These are phyloP conservation scores for Priceomyces fermenticarens DNA, from an alignment of 805 yeast genomes.

Conservation along the genomic window DNA sequence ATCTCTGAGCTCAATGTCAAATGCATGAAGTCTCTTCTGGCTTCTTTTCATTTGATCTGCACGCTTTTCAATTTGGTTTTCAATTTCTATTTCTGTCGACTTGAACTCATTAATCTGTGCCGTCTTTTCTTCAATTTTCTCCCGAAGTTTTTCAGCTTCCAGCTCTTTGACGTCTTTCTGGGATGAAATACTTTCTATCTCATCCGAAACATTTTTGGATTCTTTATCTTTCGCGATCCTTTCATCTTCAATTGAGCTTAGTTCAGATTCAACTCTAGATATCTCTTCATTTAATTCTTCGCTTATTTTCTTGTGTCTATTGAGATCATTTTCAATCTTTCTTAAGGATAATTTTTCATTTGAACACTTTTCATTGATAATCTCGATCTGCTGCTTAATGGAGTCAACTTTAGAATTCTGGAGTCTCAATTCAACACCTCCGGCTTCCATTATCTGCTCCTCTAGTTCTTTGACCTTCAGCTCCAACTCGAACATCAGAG, in stretches of 20 bases:
- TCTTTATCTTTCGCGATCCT: constrained; percentile 25
- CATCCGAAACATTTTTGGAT: constrained; percentile 27
- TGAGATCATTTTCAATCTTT: constrained; percentile 63
- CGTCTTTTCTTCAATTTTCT: constrained; percentile 34
- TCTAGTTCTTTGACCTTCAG: constrained; percentile 58
- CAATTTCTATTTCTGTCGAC: constrained; percentile 65
- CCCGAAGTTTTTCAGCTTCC: constrained; percentile 32
- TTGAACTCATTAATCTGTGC: constrained; percentile 53
- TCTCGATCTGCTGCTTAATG: constrained; percentile 60
- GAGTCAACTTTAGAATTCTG: constrained; percentile 84
- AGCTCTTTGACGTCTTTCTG: constrained; percentile 39
- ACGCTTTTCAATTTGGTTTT: constrained; percentile 59
- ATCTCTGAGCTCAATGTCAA: constrained; percentile 38
- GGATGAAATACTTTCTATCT: constrained; percentile 29
- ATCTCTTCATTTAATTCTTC: constrained; percentile 47
- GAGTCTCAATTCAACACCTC: constrained; percentile 79
- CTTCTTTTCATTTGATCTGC: constrained; percentile 35
- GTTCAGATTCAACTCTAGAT: constrained; percentile 21
- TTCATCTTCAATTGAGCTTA: constrained; percentile 16
- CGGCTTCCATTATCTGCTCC: constrained; percentile 80
- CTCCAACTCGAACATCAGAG: constrained; percentile 55
- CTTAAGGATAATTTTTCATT: constrained; percentile 54
- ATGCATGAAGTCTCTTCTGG: constrained; percentile 35
- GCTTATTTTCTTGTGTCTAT: constrained; percentile 49
- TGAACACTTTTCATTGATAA: constrained; percentile 53